Percentiles rank a stretch among this genome's conserved stretches.
Evolutionary conservation across 2,329 filamentous ascomycete genomes (phyloP).

Genomic region (Colletotrichum graminicola): DNA sequence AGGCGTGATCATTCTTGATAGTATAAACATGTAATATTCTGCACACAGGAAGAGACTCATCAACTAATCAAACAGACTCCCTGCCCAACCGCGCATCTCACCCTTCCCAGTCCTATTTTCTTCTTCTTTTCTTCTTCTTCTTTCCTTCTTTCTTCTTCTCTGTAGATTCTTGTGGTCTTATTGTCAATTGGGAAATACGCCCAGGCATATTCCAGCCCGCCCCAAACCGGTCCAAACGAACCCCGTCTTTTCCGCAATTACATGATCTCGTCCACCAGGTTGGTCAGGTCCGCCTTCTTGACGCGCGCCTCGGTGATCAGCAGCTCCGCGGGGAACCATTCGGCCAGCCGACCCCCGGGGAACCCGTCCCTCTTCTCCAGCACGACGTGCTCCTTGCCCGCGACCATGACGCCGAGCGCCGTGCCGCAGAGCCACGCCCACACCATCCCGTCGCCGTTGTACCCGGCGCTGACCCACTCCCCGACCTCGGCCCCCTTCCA

Average conservation of each 20-base stretch:
- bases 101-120: too few species aligned
- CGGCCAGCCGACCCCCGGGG: constrained; percentile 51
- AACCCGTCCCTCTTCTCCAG: constrained; percentile 50
- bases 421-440: constrained; percentile 65
- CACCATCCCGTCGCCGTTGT: constrained; percentile 65
- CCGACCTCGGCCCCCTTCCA: constrained; percentile 45
- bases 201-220: too few species aligned
- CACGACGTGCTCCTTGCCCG: constrained; percentile 52
- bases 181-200: too few species aligned
- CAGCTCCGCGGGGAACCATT: constrained; percentile 58
- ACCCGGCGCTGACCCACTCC: constrained; percentile 67
- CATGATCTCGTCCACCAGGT: constrained; percentile 48
- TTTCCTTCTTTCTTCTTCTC: too few species aligned
- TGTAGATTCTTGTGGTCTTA: too few species aligned
- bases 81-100: too few species aligned
- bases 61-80: too few species aligned
- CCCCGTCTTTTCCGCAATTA: too few species aligned
- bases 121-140: too few species aligned
- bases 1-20: not conserved
- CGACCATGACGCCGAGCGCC: constrained; percentile 61
- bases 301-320: constrained; percentile 51
- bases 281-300: constrained; percentile 52
- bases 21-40: too few species aligned
- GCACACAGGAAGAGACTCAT: too few species aligned
- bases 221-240: too few species aligned